These are phyloP conservation scores for Rhododendron kiyosumense DNA, from an alignment of 148 eudicot genomes.

Conservation along the genomic window DNA sequence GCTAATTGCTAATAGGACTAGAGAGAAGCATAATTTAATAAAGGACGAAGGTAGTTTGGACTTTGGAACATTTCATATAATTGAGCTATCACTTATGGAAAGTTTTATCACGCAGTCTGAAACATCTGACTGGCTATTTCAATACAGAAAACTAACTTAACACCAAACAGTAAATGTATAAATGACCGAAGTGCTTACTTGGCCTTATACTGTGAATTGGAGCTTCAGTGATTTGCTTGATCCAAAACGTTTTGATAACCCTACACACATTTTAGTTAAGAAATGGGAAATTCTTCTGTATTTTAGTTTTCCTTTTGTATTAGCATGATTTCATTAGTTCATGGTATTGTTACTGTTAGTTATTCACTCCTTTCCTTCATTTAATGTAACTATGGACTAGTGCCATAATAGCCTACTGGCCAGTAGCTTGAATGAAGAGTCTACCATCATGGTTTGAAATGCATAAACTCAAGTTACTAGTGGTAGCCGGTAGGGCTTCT, in stretches of 20 bases:
- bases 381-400: neutral
- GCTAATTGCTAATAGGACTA: neutral
- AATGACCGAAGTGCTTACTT: neutral
- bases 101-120: neutral
- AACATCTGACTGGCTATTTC: neutral
- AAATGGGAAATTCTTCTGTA: neutral
- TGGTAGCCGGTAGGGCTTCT: neutral
- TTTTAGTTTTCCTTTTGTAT: neutral
- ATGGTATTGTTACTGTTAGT: neutral
- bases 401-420: neutral
- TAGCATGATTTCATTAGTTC: conserved; percentile 4
- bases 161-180: neutral
- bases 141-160: neutral
- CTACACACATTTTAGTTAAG: neutral
- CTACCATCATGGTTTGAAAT: neutral
- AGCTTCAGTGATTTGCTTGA: neutral
- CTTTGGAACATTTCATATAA: neutral
- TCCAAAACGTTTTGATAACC: neutral
- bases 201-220: neutral
- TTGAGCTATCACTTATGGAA: neutral
- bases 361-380: neutral
- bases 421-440: neutral
- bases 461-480: neutral
- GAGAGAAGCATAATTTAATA: neutral
- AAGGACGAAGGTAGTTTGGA: neutral